These are phyloP conservation scores for Penicillium waksmanii DNA, from an alignment of 495 filamentous ascomycete genomes.

Conservation along the genomic window DNA sequence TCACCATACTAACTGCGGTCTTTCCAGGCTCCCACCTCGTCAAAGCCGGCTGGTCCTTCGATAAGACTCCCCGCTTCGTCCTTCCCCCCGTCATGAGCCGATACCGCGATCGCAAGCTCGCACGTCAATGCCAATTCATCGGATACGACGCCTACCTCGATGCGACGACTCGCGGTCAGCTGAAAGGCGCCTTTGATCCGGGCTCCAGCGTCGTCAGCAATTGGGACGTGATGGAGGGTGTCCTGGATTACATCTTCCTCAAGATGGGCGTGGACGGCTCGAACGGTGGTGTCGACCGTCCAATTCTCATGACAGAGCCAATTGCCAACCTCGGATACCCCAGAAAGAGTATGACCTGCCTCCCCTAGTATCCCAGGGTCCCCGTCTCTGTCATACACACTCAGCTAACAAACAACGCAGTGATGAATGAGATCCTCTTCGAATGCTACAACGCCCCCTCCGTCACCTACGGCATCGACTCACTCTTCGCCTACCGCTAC, in stretches of 20 bases:
- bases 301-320: slow-evolving; percentile 94
- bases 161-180: slow-evolving; percentile 87
- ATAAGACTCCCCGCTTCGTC: slow-evolving; percentile 73
- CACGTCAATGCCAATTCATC: slow-evolving; percentile 85
- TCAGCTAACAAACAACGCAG: slow-evolving; percentile 47
- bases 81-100: slow-evolving; percentile 89
- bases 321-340: slow-evolving; percentile 88
- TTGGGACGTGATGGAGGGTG: slow-evolving; percentile 94
- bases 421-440: slow-evolving; percentile 96
- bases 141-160: slow-evolving; percentile 92
- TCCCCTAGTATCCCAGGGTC: neutral
- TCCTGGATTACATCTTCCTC: slow-evolving; percentile 89
- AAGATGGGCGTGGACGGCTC: slow-evolving; percentile 85
- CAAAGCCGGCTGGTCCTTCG: slow-evolving; percentile 94
- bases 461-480: slow-evolving; percentile 91
- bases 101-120: slow-evolving; percentile 90
- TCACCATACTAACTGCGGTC: too few species aligned
- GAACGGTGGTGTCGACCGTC: slow-evolving; percentile 73
- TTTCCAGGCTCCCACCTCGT: slow-evolving; percentile 77
- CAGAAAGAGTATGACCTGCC: slow-evolving; percentile 66
- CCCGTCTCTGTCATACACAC: too few species aligned
- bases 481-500: slow-evolving; percentile 90
- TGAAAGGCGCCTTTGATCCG: slow-evolving; percentile 87
- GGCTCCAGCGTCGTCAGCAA: slow-evolving; percentile 90
- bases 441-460: slow-evolving; percentile 90